Base-by-base conservation (phyloP, 164 flowering plant species). In the Vitis rupestris region DNA sequence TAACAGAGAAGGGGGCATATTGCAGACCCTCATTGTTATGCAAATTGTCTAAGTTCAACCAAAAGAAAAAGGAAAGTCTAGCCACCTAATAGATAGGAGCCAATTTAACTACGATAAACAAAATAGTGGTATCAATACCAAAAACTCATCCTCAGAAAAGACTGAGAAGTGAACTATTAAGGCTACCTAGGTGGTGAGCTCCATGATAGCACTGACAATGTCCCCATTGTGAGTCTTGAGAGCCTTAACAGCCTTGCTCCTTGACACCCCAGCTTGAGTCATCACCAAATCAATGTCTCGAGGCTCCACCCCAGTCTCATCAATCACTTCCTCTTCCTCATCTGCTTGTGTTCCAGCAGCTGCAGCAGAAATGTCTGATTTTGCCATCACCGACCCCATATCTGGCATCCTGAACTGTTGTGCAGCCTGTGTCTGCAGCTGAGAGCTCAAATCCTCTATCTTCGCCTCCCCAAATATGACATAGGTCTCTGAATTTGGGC, bases 201-300 rank as follows among this genome's bases (percentile, higher is more conserved):
- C 97, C 98, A 93, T 93, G 61, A 93, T 91, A 27, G 98, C 98
- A 77, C 88, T 81, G 56, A 94, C 98, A 56, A 94, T 91, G 76
- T 93, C 98, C n/a, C 98, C 98, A 47, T 68, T 49, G 61, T 78
- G 69, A 29, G 82, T 65, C 82, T 87, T 87, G 73, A 93, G 90
- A 68, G 98, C 97, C 77, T 84, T 89, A 29, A 90, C 91, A 37
- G 98, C 97, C 87, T 90, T 94, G 74, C 72, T 57, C 79, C 82
- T 85, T 0, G 97, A 84, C 10, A 94, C 98, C 2, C 98, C 89
- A 3, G 98, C 97, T 69, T 91, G 98, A 2, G 95, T 89, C 98
- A 87, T 89, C 53, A 93, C 95, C 80, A 93, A 65, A 12, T 93
- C 98, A 81, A 93, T 85, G 79, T 93, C 97, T 14, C 88, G 80